A percentile compares a stretch with the other conserved stretches of the same genome.
Evolutionary conservation across 2,329 filamentous ascomycete species (phyloP).

Genomic region (Daldinia eschscholtzii): DNA sequence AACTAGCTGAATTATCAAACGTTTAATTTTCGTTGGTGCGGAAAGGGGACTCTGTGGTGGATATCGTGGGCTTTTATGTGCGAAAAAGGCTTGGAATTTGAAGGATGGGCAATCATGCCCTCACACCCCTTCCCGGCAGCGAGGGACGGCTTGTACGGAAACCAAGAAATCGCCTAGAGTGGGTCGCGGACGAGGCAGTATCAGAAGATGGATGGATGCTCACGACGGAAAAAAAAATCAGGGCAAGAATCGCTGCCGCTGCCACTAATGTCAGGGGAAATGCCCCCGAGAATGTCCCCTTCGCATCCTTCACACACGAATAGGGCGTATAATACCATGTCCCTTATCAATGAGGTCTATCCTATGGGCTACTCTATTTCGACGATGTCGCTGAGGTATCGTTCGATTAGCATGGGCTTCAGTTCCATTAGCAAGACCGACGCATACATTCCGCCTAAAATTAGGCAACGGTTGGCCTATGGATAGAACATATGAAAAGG

Average conservation of each 20-base stretch:
- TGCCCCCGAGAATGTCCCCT: too few species aligned
- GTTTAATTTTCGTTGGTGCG: neutral
- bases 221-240: neutral
- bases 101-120: constrained; percentile 6
- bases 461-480: neutral
- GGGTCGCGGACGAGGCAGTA: constrained; percentile 2
- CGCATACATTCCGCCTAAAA: constrained; percentile 1
- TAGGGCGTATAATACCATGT: neutral
- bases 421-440: neutral
- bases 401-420: neutral
- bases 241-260: neutral
- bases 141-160: neutral
- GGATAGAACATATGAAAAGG: neutral
- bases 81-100: constrained; percentile 9
- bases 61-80: neutral
- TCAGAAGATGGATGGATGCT: neutral
- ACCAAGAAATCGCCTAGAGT: neutral
- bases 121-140: constrained; percentile 1
- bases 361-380: neutral
- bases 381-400: neutral
- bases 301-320: neutral
- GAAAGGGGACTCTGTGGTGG: neutral
- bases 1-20: neutral
- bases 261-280: neutral
- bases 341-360: neutral